Evolutionary conservation across 75 land plant species (phyloP).

Genomic region (Cunninghamia lanceolata): DNA sequence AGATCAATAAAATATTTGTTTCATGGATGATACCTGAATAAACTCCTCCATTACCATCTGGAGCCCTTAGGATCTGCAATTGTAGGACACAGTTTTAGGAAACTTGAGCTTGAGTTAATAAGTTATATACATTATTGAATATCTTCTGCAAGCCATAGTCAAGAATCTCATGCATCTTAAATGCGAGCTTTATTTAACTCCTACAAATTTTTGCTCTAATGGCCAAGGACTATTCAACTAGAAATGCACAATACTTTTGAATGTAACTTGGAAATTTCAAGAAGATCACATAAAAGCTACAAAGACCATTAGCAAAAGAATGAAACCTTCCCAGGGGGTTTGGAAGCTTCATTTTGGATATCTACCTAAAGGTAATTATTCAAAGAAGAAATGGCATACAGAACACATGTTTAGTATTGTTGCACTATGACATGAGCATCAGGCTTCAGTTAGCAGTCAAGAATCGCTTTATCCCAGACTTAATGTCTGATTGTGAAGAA

Average conservation of each 20-base stretch:
- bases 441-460: not conserved
- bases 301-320: not conserved
- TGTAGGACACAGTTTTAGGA: slow-evolving; percentile 6
- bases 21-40: slow-evolving; percentile 56
- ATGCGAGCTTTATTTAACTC: not conserved
- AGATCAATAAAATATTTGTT: slow-evolving; percentile 4
- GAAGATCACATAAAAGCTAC: not conserved
- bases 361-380: not conserved
- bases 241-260: not conserved
- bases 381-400: not conserved
- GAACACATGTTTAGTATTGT: not conserved
- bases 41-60: slow-evolving; percentile 97
- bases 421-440: not conserved
- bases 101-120: not conserved
- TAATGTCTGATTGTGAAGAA: not conserved
- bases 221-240: not conserved
- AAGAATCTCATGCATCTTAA: not conserved
- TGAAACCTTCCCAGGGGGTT: not conserved
- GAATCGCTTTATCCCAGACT: not conserved
- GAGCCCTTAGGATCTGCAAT: slow-evolving; percentile 76
- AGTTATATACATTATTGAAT: not conserved
- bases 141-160: not conserved
- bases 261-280: not conserved
- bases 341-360: not conserved
- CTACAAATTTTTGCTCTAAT: not conserved